A percentile compares a stretch with the other conserved stretches of the same genome.
phyloP scores from a whole-genome alignment of 139 green algal genomes.

The Zygnema circumcarinatum region DNA sequence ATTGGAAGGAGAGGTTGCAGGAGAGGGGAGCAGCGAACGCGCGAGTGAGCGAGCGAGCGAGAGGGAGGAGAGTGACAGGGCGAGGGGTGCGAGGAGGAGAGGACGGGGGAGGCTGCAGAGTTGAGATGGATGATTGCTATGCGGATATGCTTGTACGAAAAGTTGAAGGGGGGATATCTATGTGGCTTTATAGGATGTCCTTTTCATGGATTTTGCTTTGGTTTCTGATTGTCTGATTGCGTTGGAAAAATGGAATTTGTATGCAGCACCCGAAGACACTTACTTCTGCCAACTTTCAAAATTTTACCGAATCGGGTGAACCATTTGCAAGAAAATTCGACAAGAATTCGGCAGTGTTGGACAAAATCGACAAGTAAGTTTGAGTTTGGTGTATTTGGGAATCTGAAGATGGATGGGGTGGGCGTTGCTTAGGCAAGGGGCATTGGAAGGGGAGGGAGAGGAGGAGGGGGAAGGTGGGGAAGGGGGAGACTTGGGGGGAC shows the following conservation, averaged over 20 bases:
- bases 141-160: background rate
- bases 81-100: background rate
- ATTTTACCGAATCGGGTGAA: background rate
- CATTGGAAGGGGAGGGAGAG: too few relatives aligned
- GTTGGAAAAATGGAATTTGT: background rate
- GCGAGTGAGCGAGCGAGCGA: background rate
- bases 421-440: too few relatives aligned
- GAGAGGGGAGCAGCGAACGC: background rate
- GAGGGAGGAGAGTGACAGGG: background rate
- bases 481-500: background rate
- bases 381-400: too few relatives aligned
- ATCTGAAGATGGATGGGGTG: too few relatives aligned
- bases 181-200: background rate
- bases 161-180: background rate
- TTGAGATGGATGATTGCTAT: background rate
- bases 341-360: slow-evolving; percentile 23
- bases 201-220: background rate
- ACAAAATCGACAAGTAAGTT: slow-evolving; percentile 36
- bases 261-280: slow-evolving; percentile 21
- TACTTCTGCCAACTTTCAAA: background rate
- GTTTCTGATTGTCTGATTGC: background rate
- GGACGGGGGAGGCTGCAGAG: background rate
- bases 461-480: background rate
- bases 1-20: background rate
- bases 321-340: slow-evolving; percentile 34